Percentiles rank a stretch among this genome's conserved stretches.
Conservation (phyloP, 1,284 basidiomycete genomes). For the Porodaedalea pini region DNA sequence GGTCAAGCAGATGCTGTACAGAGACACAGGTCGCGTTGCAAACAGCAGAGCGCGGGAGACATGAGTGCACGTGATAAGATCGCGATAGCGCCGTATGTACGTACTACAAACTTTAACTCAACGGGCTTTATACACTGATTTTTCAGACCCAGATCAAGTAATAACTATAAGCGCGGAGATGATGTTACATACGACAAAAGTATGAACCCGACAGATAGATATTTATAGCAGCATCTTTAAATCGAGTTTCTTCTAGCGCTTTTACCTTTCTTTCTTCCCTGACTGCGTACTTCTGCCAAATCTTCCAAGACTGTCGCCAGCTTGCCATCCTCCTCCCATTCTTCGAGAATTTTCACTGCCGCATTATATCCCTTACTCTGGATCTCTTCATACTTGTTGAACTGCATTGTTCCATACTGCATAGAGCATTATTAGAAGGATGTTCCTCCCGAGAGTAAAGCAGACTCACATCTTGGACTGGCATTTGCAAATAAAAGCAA, state of each 20-base stretch:
- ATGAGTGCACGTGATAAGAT: too few relatives aligned
- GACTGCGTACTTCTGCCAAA: slow-evolving; percentile 42
- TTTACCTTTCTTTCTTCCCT: slow-evolving; percentile 62
- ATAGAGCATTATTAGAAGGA: slow-evolving; percentile 25
- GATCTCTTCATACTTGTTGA: slow-evolving; percentile 80
- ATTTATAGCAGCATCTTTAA: slow-evolving; percentile 29
- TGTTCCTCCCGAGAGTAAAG: background rate
- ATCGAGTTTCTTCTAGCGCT: slow-evolving; percentile 76
- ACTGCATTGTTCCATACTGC: slow-evolving; percentile 78
- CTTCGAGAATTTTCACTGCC: slow-evolving; percentile 68
- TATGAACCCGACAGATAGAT: too few relatives aligned
- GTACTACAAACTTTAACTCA: too few relatives aligned
- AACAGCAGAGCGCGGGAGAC: too few relatives aligned
- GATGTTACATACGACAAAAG: too few relatives aligned
- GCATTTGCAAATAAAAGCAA: slow-evolving; percentile 93
- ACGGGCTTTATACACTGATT: too few relatives aligned
- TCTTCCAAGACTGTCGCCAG: slow-evolving; percentile 72
- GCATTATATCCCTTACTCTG: slow-evolving; percentile 80
- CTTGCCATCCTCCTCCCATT: slow-evolving; percentile 79
- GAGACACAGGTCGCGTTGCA: too few relatives aligned
- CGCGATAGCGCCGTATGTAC: too few relatives aligned
- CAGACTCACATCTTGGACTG: slow-evolving; percentile 74
- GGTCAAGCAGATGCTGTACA: too few relatives aligned
- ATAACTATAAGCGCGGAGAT: too few relatives aligned
- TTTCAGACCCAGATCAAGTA: too few relatives aligned